Evolutionary conservation across 2,329 filamentous ascomycete species (phyloP), one percentile per base, ranked within the genome.

Genomic region (Fusarium pininemorale): DNA sequence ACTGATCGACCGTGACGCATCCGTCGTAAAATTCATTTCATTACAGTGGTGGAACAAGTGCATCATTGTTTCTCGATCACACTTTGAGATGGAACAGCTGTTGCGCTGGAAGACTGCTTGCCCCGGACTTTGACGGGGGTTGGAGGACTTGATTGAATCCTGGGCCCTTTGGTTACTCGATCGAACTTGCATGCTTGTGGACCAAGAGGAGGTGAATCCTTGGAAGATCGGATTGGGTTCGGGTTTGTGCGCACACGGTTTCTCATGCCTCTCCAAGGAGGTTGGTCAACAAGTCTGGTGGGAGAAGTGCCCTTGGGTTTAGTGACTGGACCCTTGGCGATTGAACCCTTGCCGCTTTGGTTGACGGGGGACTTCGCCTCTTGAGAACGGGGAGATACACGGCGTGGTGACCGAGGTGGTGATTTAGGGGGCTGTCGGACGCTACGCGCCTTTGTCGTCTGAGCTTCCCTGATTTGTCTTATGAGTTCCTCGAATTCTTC

Each of bases 401-500:
- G 48, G 26, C 24, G 24, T 10, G 51, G 51, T 53, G 48, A 35
- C 16, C 30, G n/a, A 35, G 30, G 48, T 35, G 26, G 14, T 42
- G n/a, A 42, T 20, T 24, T 26, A 2, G 24, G 3, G 20, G 20
- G 37, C 26, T 55, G 15, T 35, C 28, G 32, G 10, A 16, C 14
- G 7, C 41, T 37, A 20, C 6, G 9, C 18, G 16, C 42, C 30
- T 41, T 69, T 47, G 26, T 32, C 11, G 41, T 7, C 45, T 44
- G 14, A 30, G 28, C 32, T 44, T 60, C 57, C 47, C 61, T 66
- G 16, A 73, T 48, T 47, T 74, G 65, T 50, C 48, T 64, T 16
- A 80, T 22, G 39, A 78, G 66, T 53, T 72, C 72, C 45, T 81
- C 80, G 66, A 79, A 80, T 60, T 75, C 69, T 68, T 78, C 72